Evolutionary conservation across 2,329 filamentous ascomycete genomes (phyloP), one percentile per base, ranked within the genome.

Genomic region (Fusarium burgessii): DNA sequence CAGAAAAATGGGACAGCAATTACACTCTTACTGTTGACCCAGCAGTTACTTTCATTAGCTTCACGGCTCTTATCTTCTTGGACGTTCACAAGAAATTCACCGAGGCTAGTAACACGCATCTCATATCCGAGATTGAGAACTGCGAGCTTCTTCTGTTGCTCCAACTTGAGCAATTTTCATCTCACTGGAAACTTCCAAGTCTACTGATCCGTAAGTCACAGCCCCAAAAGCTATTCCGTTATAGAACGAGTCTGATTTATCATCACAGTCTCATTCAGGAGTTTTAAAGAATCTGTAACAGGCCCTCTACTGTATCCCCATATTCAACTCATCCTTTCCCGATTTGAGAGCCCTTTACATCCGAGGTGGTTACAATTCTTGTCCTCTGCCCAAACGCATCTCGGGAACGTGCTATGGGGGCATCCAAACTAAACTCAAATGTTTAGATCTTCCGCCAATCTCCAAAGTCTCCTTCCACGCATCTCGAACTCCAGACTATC

Each of bases 91-190:
- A 54, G n/a, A 54, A 32, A 29, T 54, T 11, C 17, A 23, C n/a
- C 7, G n/a, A 54, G 2, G 20, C 5, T 23, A 17, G 18, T 0
- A 43, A 43, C n/a, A 14, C 5, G 0, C 3, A 43, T 10, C 36
- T 54, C 12, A 23, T 54, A 54, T 14, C n/a, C 8, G 25, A 43
- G 11, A 54, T 54, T 8, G 50, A 54, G 12, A 54, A 54, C 3
- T 43, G 50, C 6, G 25, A 54, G 13, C 36, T 43, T 18, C 18
- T 43, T 23, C 27, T 54, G 1, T 6, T 43, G 6, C 36, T 54
- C 3, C 50, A 43, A 6, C 50, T 54, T 43, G 36, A 54, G n/a
- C 50, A 54, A 18, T 14, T 32, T 0, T 29, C 50, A 1, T 14
- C n/a, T 11, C 27, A 43, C 29, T 54, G 36, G 50, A 54, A 18